Evolutionary conservation across 1,139 yeast species (phyloP).

Genomic region (Insectozyma bohioensis): DNA sequence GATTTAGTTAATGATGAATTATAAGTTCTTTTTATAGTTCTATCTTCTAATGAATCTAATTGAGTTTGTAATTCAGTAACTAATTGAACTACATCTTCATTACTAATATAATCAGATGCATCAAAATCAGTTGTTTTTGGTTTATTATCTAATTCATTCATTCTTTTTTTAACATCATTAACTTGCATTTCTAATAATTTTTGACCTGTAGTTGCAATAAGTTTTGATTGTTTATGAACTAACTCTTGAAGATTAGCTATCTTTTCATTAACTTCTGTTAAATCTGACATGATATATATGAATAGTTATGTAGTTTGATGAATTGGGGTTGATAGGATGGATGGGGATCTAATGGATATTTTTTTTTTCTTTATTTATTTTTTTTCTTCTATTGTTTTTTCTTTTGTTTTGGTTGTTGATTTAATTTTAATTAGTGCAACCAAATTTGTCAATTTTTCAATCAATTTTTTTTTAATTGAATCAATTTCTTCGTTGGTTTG

Average conservation of each 20-base stretch:
- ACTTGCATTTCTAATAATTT: constrained; percentile 72
- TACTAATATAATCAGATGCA: constrained; percentile 64
- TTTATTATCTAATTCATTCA: constrained; percentile 29
- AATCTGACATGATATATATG: constrained; percentile 1
- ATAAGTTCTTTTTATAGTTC: constrained; percentile 58
- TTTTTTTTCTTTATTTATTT: too few species aligned
- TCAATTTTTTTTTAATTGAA: too few species aligned
- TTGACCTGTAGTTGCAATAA: constrained; percentile 66
- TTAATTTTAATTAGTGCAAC: too few species aligned
- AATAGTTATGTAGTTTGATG: too few species aligned
- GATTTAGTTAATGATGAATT: constrained; percentile 18
- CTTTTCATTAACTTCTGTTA: constrained; percentile 33
- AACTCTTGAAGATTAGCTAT: constrained; percentile 47
- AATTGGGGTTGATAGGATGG: neutral
- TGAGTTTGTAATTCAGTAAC: constrained; percentile 91
- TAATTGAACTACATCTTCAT: constrained; percentile 79
- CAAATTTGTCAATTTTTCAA: too few species aligned
- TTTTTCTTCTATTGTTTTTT: too few species aligned
- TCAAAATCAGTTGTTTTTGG: constrained; percentile 32
- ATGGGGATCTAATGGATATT: too few species aligned
- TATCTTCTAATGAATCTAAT: constrained; percentile 67
- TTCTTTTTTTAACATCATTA: constrained; percentile 39
- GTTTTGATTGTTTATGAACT: constrained; percentile 47
- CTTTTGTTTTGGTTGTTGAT: too few species aligned
- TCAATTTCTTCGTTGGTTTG: too few species aligned